Base-by-base conservation (phyloP, 2,329 filamentous ascomycete species). In the Cercospora sp. region DNA sequence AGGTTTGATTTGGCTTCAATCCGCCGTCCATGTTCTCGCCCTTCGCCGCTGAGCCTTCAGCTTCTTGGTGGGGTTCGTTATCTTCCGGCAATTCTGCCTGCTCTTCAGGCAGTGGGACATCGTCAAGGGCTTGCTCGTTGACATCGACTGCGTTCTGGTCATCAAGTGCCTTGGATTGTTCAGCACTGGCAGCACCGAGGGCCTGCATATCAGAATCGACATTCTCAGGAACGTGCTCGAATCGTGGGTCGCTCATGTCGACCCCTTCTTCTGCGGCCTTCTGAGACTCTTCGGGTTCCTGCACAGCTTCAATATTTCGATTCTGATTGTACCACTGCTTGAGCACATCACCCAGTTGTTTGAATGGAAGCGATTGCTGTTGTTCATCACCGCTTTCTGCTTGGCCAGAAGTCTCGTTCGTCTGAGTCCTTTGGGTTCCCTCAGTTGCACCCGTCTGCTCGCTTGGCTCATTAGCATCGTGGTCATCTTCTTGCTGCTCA, bases 321-420 rank as follows among this genome's bases (percentile, higher is more conserved):
- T 96, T 92, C 76, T 93, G 92, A 67, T 92, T 88, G 79, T 98
- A 94, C 92, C 94, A 99, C 74, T 90, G 88, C 79, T 98, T 94
- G 34, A 99, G 85, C 5, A 93, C 91, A 81, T 99, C 93, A 24
- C 95, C 95, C 32, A 99, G 87, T 77, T 97, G 96, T 82, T 95
- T 95, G 85, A 97, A 97, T 1, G 93, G 91, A 73, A 95, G 88
- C 24, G 57, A 84, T 82, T 70, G 62, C 55, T 71, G 66, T 24
- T 71, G 62, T 40, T 69, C 64, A 13, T 65, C 58, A 9, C 68
- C 66, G 21, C 51, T 28, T 49, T 73, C 67, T 10, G 71, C 66
- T 61, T 71, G 67, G 30, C 72, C 72, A 64, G 68, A 66, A 5
- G 59, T 28, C 13, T 63, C 65, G 32, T 73, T 62, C n/a, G 69